phyloP scores from a whole-genome alignment of 345 rosid species.

The Eucalyptus pumila region DNA sequence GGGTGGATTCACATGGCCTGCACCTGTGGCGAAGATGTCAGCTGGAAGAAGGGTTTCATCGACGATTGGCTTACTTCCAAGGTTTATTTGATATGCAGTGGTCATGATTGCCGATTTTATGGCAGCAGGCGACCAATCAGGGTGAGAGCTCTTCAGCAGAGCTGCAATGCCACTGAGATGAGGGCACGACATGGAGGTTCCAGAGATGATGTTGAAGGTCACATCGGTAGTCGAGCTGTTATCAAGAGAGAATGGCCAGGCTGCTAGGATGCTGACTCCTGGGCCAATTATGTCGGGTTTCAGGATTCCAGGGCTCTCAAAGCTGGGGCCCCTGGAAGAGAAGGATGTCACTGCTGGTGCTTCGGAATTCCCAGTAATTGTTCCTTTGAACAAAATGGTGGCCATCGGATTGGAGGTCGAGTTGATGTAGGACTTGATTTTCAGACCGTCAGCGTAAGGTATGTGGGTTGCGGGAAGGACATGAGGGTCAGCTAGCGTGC shows the following conservation, averaged over 20 bases:
- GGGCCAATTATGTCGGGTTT: constrained; percentile 19
- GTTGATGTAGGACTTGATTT: constrained; percentile 3
- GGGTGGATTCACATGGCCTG: constrained; percentile 7
- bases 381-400: constrained; percentile 5
- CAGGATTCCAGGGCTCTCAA: constrained; percentile 4
- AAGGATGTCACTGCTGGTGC: constrained; percentile 13
- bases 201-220: constrained; percentile 5
- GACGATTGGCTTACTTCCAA: not conserved
- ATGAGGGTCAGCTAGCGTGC: not conserved
- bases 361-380: not conserved
- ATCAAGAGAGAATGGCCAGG: constrained; percentile 1
- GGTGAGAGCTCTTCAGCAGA: constrained; percentile 4
- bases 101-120: constrained; percentile 16
- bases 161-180: constrained; percentile 15
- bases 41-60: not conserved
- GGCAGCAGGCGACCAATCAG: constrained; percentile 14
- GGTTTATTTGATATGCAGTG: not conserved
- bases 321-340: constrained; percentile 10
- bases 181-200: constrained; percentile 21
- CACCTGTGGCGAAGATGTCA: not conserved
- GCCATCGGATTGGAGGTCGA: not conserved
- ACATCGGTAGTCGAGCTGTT: not conserved
- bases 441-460: not conserved
- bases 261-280: constrained; percentile 13
- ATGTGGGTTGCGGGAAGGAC: constrained; percentile 2